Evolutionary conservation across 2,329 filamentous ascomycete species (phyloP), one percentile per base, ranked within the genome.

Genomic region (Stachybotrys echinatus): DNA sequence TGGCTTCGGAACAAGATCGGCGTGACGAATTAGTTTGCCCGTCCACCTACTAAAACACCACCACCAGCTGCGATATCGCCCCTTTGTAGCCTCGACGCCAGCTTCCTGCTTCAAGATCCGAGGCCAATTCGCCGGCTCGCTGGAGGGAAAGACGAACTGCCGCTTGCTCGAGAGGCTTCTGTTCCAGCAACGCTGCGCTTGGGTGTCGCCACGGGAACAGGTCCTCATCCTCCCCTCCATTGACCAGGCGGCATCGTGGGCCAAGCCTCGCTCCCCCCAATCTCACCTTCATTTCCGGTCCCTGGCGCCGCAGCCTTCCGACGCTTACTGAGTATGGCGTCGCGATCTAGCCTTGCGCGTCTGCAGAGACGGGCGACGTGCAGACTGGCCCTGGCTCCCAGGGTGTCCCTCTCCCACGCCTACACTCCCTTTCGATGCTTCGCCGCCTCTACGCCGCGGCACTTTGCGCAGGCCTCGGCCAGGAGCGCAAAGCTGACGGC

Each of bases 401-500:
- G 27, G 5, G 14, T 34, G 14, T 34, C 27, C 5, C 27, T 34
- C 10, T 14, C 27, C 2, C 27, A 34, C 10, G 27, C 27, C 27
- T 8, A 8, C 27, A 14, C 27, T 45, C 40, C 49, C 40, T 23
- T 45, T 12, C 56, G 63, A 52, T 57, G 58, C 55, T 46, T 68
- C 50, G 55, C 61, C 47, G 65, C 68, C 19, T 63, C 67, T 46
- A 48, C 57, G n/a, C 55, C 57, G 27, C 60, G 59, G 23, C 56
- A 59, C 37, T 46, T 70, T 27, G 51, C 55, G n/a, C 54, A 56
- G 14, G 58, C 61, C 46, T 47, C 52, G 17, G 52, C 51, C 49
- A 54, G 48, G 49, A 53, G 54, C 23, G 58, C 63, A 64, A 89
- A 88, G 67, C 88, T 88, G 72, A 99, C 94, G 17, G 83, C 89